phyloP scores from a whole-genome alignment of 352 stramenopile genomes.

The Phytophthora constricta region DNA sequence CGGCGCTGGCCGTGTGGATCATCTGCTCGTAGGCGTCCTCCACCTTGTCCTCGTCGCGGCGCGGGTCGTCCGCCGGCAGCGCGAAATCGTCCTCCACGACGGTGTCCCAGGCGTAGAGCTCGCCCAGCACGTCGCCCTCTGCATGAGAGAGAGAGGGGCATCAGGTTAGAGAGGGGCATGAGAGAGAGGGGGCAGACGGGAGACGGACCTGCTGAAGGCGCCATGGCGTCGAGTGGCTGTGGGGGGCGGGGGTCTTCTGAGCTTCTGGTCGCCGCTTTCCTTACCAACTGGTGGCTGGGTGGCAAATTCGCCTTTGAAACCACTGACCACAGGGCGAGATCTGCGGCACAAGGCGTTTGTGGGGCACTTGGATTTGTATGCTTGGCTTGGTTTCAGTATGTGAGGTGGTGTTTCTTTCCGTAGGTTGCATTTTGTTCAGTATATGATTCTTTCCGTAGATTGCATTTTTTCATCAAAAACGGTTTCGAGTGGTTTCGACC shows the following conservation, averaged over 20 bases:
- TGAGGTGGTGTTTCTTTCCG: not conserved
- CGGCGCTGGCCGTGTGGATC: slow-evolving; percentile 55
- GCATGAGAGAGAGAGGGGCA: slow-evolving; percentile 28
- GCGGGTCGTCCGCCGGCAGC: slow-evolving; percentile 45
- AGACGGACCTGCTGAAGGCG: slow-evolving; percentile 1
- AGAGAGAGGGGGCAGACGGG: not conserved
- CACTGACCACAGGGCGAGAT: not conserved
- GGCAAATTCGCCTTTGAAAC: not conserved
- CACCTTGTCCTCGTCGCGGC: slow-evolving; percentile 73
- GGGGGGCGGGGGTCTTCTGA: not conserved
- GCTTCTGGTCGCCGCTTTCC: no score
- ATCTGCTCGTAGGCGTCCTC: slow-evolving; percentile 81
- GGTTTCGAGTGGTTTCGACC: no score
- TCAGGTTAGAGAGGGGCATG: not conserved
- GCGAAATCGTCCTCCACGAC: slow-evolving; percentile 69
- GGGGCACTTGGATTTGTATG: no score
- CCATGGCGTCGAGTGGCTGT: not conserved
- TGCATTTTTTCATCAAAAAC: no score
- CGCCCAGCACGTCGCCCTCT: slow-evolving; percentile 53
- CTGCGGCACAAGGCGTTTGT: not conserved
- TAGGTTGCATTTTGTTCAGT: no score
- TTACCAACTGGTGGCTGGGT: no score
- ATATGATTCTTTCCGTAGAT: not conserved
- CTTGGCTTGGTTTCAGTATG: not conserved
- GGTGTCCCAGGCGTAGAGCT: slow-evolving; percentile 76